These are phyloP conservation scores for Toxicodendron radicans DNA, from an alignment of 345 rosid genomes.

Conservation along the genomic window DNA sequence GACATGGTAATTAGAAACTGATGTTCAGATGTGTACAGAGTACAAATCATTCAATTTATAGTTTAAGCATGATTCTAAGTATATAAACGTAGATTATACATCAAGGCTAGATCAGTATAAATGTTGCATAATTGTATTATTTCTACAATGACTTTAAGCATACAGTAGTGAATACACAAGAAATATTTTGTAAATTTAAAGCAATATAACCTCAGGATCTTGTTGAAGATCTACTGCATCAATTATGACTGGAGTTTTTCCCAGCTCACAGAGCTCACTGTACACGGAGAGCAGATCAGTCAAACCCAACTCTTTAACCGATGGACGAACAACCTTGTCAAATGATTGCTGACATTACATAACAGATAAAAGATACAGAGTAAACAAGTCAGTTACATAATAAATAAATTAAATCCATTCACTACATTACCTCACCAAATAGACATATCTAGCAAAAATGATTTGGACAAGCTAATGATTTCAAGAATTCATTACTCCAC, in stretches of 20 bases:
- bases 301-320: slow-evolving; percentile 75
- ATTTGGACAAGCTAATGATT: neutral
- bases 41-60: too few species aligned
- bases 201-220: slow-evolving; percentile 68
- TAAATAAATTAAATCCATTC: slow-evolving; percentile 2
- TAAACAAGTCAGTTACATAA: neutral
- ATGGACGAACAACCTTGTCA: slow-evolving; percentile 62
- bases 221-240: slow-evolving; percentile 73
- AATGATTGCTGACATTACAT: slow-evolving; percentile 65
- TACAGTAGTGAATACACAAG: too few species aligned
- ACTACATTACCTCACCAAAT: neutral
- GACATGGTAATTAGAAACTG: too few species aligned
- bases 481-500: too few species aligned
- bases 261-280: slow-evolving; percentile 65
- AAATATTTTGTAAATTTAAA: neutral
- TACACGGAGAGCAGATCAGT: slow-evolving; percentile 68
- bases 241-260: slow-evolving; percentile 63
- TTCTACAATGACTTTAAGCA: too few species aligned
- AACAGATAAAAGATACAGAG: slow-evolving; percentile 17
- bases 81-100: too few species aligned
- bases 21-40: too few species aligned
- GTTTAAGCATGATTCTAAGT: too few species aligned
- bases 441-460: neutral
- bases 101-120: too few species aligned
- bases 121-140: too few species aligned